A percentile compares a stretch with the other conserved stretches of the same genome.
Evolutionary conservation across 805 yeast species (phyloP).

Genomic region (Ogataea haglerorum): DNA sequence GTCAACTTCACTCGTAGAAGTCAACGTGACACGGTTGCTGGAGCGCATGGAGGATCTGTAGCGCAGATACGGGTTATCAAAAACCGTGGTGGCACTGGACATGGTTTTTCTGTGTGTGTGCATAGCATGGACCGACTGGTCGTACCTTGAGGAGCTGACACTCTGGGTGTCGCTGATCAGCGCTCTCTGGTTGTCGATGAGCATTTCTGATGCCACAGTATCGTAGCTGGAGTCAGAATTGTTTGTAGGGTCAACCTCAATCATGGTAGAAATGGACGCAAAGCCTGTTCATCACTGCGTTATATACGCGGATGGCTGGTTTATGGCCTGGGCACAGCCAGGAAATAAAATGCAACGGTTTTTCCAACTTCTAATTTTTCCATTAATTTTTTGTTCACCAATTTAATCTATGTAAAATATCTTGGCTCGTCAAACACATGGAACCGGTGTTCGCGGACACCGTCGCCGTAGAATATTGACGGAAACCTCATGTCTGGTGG

Average conservation of each 20-base stretch:
- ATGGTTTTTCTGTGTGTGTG: not conserved
- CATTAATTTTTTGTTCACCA: not conserved
- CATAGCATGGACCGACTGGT: not conserved
- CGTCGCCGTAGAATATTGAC: slow-evolving; percentile 74
- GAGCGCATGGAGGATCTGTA: not conserved
- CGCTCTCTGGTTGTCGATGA: slow-evolving; percentile 4
- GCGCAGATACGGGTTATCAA: slow-evolving; percentile 4
- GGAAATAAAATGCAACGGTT: not conserved
- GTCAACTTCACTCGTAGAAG: slow-evolving; percentile 14
- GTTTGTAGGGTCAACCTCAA: not conserved
- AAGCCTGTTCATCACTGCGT: not conserved
- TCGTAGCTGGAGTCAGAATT: slow-evolving; percentile 6
- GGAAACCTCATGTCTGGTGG: slow-evolving; percentile 74
- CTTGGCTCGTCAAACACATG: slow-evolving; percentile 96
- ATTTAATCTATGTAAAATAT: slow-evolving; percentile 45
- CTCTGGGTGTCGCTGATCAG: slow-evolving; percentile 6
- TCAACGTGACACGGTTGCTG: slow-evolving; percentile 9
- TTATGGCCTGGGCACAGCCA: slow-evolving; percentile 2
- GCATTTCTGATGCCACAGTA: slow-evolving; percentile 6
- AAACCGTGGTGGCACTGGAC: not conserved
- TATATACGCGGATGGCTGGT: slow-evolving; percentile 10
- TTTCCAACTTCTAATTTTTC: not conserved
- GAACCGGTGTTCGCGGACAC: slow-evolving; percentile 88
- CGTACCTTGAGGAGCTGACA: slow-evolving; percentile 5
- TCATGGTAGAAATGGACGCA: not conserved